Base-by-base conservation (phyloP, 805 yeast genomes). In the Brettanomyces anomalus region DNA sequence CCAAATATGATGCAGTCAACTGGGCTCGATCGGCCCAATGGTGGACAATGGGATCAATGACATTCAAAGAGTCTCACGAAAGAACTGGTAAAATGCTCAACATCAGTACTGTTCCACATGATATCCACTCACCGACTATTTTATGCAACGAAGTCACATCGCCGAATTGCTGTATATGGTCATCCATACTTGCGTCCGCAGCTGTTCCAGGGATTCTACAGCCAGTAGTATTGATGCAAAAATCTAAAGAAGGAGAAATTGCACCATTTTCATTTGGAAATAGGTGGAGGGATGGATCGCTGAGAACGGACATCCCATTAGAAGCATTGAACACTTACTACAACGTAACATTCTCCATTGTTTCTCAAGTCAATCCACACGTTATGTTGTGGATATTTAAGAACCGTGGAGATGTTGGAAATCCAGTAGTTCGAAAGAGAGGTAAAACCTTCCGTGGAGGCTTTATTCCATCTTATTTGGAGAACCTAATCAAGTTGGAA, bases 321-420 rank as follows among this genome's bases (percentile, higher is more conserved):
- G 82, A 78, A 43, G 79, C 86, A 0, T 66, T 84, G 47, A 83
- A 83, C 62, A 76, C 82, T 7, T 81, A 80, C 60, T 84, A 79
- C 59, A 83, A 85, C 52, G 87, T 80, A 31, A 83, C 77, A 55
- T 85, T 81, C 57, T 71, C 86, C 6, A 69, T 84, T 34, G 93
- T 85, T 16, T 79, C 87, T 16, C 94, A 84, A 62, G 90, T 84
- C 6, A 84, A 85, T 57, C 93, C 94, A 1, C 94, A 84, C 57
- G 81, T 84, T 28, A 72, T 83, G 37, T 65, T 85, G 17, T 84
- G 85, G 61, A 81, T 79, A 53, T 84, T 75, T 55, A 83, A 87
- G 6, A 87, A 90, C 19, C 72, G 80, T 50, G 94, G 94, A 1
- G 78, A 85, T 2, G 84, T 84, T 15, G 94, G 94, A 0, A 67